Conservation (phyloP, 1,284 basidiomycete genomes). For the Fomes fomentarius region DNA sequence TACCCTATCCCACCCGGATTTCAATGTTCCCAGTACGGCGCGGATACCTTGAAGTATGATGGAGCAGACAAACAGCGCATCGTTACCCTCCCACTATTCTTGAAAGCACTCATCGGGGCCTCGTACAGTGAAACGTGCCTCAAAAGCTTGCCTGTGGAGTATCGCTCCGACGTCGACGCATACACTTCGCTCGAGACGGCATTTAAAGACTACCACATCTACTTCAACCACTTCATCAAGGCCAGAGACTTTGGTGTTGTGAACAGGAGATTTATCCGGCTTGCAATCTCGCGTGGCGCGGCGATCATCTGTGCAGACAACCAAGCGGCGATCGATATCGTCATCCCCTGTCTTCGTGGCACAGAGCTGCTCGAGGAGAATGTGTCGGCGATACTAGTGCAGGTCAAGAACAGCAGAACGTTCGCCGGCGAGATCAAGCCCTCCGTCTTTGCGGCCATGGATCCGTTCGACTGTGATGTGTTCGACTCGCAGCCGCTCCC, state of each 20-base stretch:
- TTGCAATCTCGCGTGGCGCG: slow-evolving; percentile 31
- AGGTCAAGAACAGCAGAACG: slow-evolving; percentile 30
- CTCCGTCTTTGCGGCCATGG: slow-evolving; percentile 1
- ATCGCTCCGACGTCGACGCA: background rate
- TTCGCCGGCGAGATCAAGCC: background rate
- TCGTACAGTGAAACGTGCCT: background rate
- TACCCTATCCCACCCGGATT: background rate
- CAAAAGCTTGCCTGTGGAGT: background rate
- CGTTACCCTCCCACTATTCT: slow-evolving; percentile 6
- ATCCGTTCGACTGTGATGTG: slow-evolving; percentile 6
- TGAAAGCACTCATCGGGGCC: background rate
- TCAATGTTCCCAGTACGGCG: background rate
- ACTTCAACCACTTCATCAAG: slow-evolving; percentile 38
- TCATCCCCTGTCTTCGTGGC: slow-evolving; percentile 15
- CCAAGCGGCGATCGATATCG: slow-evolving; percentile 28
- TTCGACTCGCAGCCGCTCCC: slow-evolving; percentile 6
- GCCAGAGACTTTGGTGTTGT: slow-evolving; percentile 23
- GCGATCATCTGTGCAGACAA: slow-evolving; percentile 30
- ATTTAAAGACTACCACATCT: slow-evolving; percentile 27
- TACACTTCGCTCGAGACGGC: slow-evolving; percentile 2
- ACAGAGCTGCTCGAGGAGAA: slow-evolving; percentile 4
- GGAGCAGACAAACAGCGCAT: background rate
- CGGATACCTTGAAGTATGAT: background rate
- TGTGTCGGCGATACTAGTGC: slow-evolving; percentile 29
- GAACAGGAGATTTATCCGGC: slow-evolving; percentile 24